Evolutionary conservation across 2,329 filamentous ascomycete species (phyloP).

Genomic region (Colletotrichum shisoi): DNA sequence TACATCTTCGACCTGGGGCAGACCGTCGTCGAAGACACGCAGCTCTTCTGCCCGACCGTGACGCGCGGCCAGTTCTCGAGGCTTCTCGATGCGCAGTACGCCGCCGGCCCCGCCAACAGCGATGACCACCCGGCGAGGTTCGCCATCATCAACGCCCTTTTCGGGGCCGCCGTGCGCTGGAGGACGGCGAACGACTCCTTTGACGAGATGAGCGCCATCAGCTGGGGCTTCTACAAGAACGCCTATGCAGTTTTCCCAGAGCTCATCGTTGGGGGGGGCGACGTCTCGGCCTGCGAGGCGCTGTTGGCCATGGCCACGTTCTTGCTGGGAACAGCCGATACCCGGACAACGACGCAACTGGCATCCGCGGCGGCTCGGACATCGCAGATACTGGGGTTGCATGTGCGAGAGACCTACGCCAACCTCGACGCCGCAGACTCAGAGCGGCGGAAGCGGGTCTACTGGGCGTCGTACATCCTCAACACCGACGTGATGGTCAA

Average conservation of each 20-base stretch:
- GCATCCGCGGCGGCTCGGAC: constrained; percentile 18
- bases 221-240: constrained; percentile 37
- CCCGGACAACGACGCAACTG: constrained; percentile 16
- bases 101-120: not conserved
- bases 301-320: constrained; percentile 30
- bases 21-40: constrained; percentile 21
- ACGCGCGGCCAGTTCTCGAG: constrained; percentile 7
- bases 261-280: constrained; percentile 5
- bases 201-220: constrained; percentile 2
- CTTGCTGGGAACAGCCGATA: constrained; percentile 23
- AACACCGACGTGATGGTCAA: constrained; percentile 21
- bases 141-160: constrained; percentile 20
- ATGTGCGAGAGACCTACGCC: constrained; percentile 9
- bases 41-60: constrained; percentile 25
- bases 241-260: constrained; percentile 25
- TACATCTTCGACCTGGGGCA: constrained; percentile 21
- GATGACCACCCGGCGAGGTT: constrained; percentile 15
- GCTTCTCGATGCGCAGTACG: constrained; percentile 15
- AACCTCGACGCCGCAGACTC: not conserved
- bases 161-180: constrained; percentile 23
- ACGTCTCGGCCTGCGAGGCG: constrained; percentile 25
- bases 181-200: constrained; percentile 30
- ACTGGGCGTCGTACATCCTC: constrained; percentile 28
- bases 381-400: constrained; percentile 18
- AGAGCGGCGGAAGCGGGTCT: constrained; percentile 12